Evolutionary conservation across 2,329 filamentous ascomycete genomes (phyloP), one percentile per base, ranked within the genome.

Genomic region (Bipolaris gigantea): DNA sequence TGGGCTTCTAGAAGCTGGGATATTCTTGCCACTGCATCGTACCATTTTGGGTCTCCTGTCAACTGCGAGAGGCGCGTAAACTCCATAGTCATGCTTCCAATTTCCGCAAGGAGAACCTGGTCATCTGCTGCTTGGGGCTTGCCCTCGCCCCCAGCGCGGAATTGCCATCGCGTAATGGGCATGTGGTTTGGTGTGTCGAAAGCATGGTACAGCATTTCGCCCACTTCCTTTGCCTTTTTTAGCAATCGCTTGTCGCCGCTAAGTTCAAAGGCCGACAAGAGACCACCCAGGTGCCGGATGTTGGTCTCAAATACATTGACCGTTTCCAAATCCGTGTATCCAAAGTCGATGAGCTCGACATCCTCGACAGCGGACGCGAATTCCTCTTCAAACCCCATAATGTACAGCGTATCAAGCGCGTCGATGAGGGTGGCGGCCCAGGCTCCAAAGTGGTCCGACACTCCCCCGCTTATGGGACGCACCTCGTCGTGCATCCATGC

Each of bases 141-240:
- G n/a, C 70, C 73, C 19, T 68, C 65, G 4, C 74, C 66, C 15
- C 73, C 75, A 11, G 70, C 66, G 45, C 73, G 67, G 23, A 76
- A 73, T 16, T 75, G 68, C 78, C 77, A 80, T 48, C 77, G 66
- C 0, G 77, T 79, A 43, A 79, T 73, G 5, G 93, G 92, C 90
- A 97, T 95, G 63, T 91, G 86, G 73, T 97, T 97, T 0, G 92
- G 92, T 0, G 93, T 97, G 74, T 96, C 91, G 66, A 96, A 96
- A 4, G 89, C 83, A 48, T 88, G 86, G 78, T 92, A 91, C 30
- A 96, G 77, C 56, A 96, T 82, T 65, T 93, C 89, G 35, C 85
- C 91, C 23, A 94, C 82, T 74, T 93, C 88, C 33, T 88, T 80
- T 1, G 91, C 89, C 75, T 95, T 94, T 49, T 87, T 83, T 30